Conservation (phyloP, 805 yeast species). For the Wickerhamiella sergipiensis region DNA sequence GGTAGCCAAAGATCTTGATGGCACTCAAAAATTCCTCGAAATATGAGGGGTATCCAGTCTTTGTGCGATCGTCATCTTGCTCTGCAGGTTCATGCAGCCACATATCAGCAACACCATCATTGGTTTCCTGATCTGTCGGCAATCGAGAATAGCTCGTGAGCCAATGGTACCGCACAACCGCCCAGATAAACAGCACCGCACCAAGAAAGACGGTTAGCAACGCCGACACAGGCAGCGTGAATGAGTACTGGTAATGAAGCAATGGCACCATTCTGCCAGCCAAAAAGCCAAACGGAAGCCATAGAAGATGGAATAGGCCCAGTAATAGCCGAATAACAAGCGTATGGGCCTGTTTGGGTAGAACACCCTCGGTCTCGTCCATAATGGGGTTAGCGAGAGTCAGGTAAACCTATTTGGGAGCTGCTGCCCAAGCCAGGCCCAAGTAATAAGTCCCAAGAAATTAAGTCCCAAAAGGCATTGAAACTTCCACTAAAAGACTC, state of each 20-base stretch:
- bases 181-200: slow-evolving; percentile 28
- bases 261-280: slow-evolving; percentile 6
- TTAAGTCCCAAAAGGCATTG: no score
- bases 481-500: no score
- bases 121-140: slow-evolving; percentile 25
- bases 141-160: slow-evolving; percentile 49
- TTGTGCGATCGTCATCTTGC: slow-evolving; percentile 21
- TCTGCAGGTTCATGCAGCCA: slow-evolving; percentile 25
- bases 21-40: slow-evolving; percentile 83
- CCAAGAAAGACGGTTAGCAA: slow-evolving; percentile 17
- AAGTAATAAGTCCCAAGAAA: not conserved
- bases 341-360: not conserved
- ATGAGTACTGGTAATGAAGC: slow-evolving; percentile 2
- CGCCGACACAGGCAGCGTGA: slow-evolving; percentile 12
- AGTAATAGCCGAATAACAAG: not conserved
- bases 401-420: not conserved
- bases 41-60: slow-evolving; percentile 45
- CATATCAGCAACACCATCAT: slow-evolving; percentile 29
- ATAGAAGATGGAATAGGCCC: slow-evolving; percentile 19
- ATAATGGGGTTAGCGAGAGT: not conserved
- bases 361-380: not conserved
- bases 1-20: slow-evolving; percentile 83
- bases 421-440: no score
- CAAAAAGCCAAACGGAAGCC: not conserved
- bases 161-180: slow-evolving; percentile 46